Evolutionary conservation across 331 rosid genomes (phyloP).

Genomic region (Ulmus americana): DNA sequence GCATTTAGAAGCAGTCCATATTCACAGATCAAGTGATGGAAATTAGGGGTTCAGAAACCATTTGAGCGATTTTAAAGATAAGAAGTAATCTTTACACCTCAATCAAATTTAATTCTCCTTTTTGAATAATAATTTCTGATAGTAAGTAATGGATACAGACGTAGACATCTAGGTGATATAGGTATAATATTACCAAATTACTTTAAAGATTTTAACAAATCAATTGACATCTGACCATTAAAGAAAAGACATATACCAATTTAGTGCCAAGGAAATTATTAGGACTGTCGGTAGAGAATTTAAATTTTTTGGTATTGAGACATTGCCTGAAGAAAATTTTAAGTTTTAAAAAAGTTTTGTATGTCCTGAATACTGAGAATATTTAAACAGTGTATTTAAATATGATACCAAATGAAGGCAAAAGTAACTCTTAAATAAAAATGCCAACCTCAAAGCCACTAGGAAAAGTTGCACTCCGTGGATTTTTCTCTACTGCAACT

Average conservation of each 20-base stretch:
- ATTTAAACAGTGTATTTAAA: too few species aligned
- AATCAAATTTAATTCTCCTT: neutral
- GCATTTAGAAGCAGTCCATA: neutral
- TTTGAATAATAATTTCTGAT: neutral
- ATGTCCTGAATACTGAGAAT: too few species aligned
- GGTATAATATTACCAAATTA: neutral
- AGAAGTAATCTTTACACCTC: neutral
- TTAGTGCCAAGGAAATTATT: neutral
- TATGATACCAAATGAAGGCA: neutral
- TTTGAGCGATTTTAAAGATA: neutral
- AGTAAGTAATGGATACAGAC: neutral
- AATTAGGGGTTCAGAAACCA: neutral
- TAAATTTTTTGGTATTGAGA: too few species aligned
- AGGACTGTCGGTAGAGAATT: too few species aligned
- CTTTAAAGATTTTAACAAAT: neutral
- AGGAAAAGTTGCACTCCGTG: slow-evolving; percentile 56
- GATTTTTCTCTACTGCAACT: slow-evolving; percentile 43
- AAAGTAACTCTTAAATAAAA: slow-evolving; percentile 6
- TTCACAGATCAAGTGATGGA: neutral
- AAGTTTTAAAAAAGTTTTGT: too few species aligned
- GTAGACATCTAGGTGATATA: neutral
- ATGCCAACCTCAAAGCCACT: slow-evolving; percentile 79
- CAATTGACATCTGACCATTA: neutral
- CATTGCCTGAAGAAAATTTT: too few species aligned
- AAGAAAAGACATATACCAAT: neutral